Evolutionary conservation across 257 asterid genomes (phyloP).

Genomic region (Primulina eburnea): DNA sequence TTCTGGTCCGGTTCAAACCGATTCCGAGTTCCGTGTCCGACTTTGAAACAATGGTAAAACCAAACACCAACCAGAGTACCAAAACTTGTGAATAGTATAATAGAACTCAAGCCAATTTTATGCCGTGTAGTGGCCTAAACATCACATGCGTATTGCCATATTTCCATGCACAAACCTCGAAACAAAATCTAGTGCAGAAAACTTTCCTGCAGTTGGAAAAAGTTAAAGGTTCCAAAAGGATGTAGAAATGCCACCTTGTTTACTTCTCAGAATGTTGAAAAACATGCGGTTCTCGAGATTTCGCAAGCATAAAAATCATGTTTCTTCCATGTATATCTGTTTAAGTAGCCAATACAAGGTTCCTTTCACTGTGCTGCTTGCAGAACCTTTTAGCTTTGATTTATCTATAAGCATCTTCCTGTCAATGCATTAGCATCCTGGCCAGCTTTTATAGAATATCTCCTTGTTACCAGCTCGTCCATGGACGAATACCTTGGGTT

Average conservation of each 20-base stretch:
- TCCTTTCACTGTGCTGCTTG: not conserved
- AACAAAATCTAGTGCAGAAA: no score
- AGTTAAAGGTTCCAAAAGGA: not conserved
- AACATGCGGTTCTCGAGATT: not conserved
- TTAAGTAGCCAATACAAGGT: not conserved
- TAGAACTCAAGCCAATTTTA: no score
- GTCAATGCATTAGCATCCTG: conserved; percentile 50
- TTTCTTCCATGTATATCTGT: not conserved
- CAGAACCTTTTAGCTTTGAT: not conserved
- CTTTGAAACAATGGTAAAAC: no score
- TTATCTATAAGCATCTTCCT: conserved; percentile 15
- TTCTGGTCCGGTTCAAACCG: no score
- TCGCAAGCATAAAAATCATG: not conserved
- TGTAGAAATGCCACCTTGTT: not conserved
- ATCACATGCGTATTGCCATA: not conserved
- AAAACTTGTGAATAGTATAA: no score
- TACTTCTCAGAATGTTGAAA: not conserved
- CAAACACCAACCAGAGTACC: no score
- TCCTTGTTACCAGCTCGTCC: conserved; percentile 48
- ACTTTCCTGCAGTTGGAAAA: no score
- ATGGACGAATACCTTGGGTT: conserved; percentile 61
- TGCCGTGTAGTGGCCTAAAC: no score
- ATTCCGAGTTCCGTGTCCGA: no score
- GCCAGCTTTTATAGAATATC: conserved; percentile 53
- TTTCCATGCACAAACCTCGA: not conserved